Evolutionary conservation across 768 basidiomycete genomes (phyloP).

Genomic region (Leccinum boreale): DNA sequence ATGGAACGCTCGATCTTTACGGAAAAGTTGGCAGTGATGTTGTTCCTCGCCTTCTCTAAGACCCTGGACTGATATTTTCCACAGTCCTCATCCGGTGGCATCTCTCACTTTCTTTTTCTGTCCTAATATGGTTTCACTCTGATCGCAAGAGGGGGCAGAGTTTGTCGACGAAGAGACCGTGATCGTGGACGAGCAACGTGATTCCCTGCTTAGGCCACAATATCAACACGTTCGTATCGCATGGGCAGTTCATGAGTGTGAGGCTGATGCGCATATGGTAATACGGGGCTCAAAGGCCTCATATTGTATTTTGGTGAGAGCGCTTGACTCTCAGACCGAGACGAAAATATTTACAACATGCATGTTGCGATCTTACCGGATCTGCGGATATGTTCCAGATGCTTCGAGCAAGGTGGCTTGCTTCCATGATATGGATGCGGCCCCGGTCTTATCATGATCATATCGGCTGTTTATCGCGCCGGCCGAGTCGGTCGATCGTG

Average conservation of each 20-base stretch:
- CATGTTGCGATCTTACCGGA: background rate
- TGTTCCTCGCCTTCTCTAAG: background rate
- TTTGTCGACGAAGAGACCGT: background rate
- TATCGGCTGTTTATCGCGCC: background rate
- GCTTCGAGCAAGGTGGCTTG: background rate
- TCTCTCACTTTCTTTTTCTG: background rate
- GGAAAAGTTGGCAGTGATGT: background rate
- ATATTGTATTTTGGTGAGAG: background rate
- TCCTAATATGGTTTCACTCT: background rate
- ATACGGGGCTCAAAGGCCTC: background rate
- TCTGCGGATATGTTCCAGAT: background rate
- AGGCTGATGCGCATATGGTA: background rate
- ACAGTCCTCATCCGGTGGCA: background rate
- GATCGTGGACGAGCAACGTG: background rate
- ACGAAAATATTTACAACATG: background rate
- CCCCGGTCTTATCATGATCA: constrained; percentile 6
- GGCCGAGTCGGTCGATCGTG: background rate
- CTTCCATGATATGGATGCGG: constrained; percentile 3
- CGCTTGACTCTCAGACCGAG: background rate
- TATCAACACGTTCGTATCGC: background rate
- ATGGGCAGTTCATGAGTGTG: background rate
- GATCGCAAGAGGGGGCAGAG: too few species aligned
- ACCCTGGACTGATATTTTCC: background rate
- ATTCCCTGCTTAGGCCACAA: background rate
- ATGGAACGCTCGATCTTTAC: background rate